Evolutionary conservation across 805 yeast species (phyloP).

Genomic region (Kluyveromyces siamensis): DNA sequence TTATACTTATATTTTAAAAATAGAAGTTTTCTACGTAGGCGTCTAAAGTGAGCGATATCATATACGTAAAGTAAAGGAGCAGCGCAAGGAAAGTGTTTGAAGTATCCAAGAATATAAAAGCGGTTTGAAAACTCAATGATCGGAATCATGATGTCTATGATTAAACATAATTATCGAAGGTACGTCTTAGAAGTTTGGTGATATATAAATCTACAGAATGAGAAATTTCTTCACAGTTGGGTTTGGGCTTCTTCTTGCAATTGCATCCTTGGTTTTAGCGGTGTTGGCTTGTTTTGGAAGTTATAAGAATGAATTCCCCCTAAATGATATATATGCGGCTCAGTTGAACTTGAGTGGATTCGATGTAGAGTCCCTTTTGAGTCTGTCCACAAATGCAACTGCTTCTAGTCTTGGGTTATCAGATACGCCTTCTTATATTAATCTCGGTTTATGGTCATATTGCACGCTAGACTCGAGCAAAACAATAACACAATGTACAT

Average conservation of each 20-base stretch:
- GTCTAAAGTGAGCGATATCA: no score
- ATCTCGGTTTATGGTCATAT: slow-evolving; percentile 57
- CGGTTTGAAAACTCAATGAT: not conserved
- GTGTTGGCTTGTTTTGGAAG: slow-evolving; percentile 47
- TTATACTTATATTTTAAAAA: no score
- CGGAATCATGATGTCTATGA: no score
- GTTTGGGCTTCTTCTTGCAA: slow-evolving; percentile 23
- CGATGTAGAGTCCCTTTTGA: slow-evolving; percentile 9
- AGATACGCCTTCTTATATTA: slow-evolving; percentile 30
- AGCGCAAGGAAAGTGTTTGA: no score
- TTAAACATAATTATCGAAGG: no score
- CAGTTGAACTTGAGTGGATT: slow-evolving; percentile 35
- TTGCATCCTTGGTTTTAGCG: slow-evolving; percentile 39
- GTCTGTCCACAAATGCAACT: slow-evolving; percentile 1
- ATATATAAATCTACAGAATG: slow-evolving; percentile 6
- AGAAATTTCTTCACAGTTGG: slow-evolving; percentile 14
- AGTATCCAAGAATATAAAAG: not conserved
- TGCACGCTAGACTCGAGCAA: slow-evolving; percentile 36
- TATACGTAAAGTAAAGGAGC: no score
- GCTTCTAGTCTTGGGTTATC: slow-evolving; percentile 28
- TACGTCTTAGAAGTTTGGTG: no score
- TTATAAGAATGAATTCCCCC: slow-evolving; percentile 32
- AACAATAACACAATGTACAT: slow-evolving; percentile 18
- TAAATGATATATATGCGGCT: slow-evolving; percentile 39
- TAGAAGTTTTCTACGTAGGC: not conserved